Base-by-base conservation (phyloP, 1,284 basidiomycete species). In the Omphalotus olearius region DNA sequence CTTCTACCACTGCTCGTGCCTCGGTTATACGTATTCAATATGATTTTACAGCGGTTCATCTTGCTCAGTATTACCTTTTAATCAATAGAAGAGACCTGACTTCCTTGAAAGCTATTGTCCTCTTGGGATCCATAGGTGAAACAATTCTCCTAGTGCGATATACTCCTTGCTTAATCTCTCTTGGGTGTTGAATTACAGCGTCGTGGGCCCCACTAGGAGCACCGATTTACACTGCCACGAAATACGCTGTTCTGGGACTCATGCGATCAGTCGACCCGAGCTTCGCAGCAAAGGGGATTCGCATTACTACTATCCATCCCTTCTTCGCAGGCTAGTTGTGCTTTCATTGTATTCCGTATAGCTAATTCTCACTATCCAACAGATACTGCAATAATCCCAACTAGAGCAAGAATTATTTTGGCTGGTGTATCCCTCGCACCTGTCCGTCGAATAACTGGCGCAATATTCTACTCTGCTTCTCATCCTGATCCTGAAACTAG, bases 101-200 rank as follows among this genome's bases (percentile, higher is more conserved):
- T 65, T 65, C 68, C 28, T 61, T 78, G 42, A 81, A 80, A 57
- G 63, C 78, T 3, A 57, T 83, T 30, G 66, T 82, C 30, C 63
- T 83, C 17, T 69, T 82, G 36, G 80, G 79, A 10, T 82, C 80
- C 9, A 75, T 82, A 64, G 74, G 78, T 77, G 7, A 7, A 26
- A 68, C 59, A 9, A 45, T 18, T 47, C 44, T 41, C 13, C 9
- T 37, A 7, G 5, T 10, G 36, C 25, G 35, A 23, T n/a, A 51
- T 17, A 46, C 23, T 18, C 42, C 26, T 50, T 47, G 40, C 44
- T 41, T 38, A 20, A 42, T 45, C 50, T 23, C 49, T 37, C 50
- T 38, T 46, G 42, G 44, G 35, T 43, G 43, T 56, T 42, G 14
- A n/a, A 20, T n/a, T 26, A 23, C 52, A 81, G 80, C 78, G 18